Evolutionary conservation across 805 yeast genomes (phyloP), one percentile per base, ranked within the genome.

Genomic region (Kluyveromyces wickerhamii): DNA sequence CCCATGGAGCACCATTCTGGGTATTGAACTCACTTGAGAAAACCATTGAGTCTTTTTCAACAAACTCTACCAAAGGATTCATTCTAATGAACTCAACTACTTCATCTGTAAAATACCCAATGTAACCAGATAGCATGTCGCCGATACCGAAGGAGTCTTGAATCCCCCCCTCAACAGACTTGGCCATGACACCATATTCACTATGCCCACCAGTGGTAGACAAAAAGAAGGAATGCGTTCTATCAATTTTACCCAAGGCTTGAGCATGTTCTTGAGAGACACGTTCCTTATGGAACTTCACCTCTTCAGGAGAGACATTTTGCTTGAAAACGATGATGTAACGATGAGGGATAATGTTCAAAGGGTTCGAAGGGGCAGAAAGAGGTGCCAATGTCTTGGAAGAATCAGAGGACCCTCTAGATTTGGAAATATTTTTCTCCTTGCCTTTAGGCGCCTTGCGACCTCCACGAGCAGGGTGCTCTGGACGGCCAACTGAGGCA

Each of bases 1-100:
- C 96, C 96, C 96, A 87, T 30, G 95, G 94, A 19, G 95, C 88
- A 42, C 87, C 87, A 44, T 72, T 71, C 65, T 86, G 92, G 40
- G 74, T 70, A 41, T 76, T 72, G 34, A 77, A 69, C 47, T 75
- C 79, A 34, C 63, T 65, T 19, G 86, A 74, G 42, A 67, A 63
- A 36, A 85, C 95, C 42, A 67, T 60, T 1, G 88, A 78, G 54
- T 85, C 95, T 50, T 66, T 62, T 65, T 85, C 95, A 40, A 85
- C 79, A 54, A 72, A 76, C 33, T 73, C 74, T 28, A 85, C 77
- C 28, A 68, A 48, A 13, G 83, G 82, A 56, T 69, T 74, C 43
- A 71, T 64, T 45, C 87, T 75, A 49, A 92, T 76, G 51, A 78
- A 65, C 38, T 84, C 84, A 38, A 89, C 63, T 36, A 86, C 77